Conservation (phyloP, 345 rosid species). For the Euphorbia tirucalli region DNA sequence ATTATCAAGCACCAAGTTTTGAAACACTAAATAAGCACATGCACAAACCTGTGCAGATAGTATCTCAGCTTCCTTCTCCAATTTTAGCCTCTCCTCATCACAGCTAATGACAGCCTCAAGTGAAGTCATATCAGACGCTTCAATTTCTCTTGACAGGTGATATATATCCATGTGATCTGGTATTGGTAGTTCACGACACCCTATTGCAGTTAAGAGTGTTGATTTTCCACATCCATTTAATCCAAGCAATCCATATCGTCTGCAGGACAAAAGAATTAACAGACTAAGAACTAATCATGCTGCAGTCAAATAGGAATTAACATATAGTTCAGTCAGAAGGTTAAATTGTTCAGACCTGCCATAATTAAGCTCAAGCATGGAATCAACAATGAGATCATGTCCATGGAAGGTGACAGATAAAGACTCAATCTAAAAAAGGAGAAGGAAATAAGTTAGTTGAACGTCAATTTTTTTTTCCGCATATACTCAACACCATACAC, state of each 20-base stretch:
- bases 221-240: conserved; percentile 98
- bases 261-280: conserved; percentile 14
- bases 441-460: neutral
- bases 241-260: conserved; percentile 98
- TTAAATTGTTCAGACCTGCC: conserved; percentile 53
- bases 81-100: conserved; percentile 86
- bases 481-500: neutral
- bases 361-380: conserved; percentile 92
- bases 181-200: conserved; percentile 84
- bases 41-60: conserved; percentile 59
- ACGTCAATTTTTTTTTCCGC: neutral
- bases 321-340: neutral
- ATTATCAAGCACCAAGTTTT: neutral
- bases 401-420: conserved; percentile 96
- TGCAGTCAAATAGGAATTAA: neutral
- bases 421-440: conserved; percentile 80
- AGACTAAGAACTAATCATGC: neutral
- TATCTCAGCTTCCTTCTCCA: conserved; percentile 91
- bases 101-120: conserved; percentile 84
- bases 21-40: neutral
- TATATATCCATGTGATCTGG: conserved; percentile 96
- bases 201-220: conserved; percentile 83
- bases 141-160: conserved; percentile 84
- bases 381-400: conserved; percentile 89
- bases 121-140: conserved; percentile 94